A percentile compares a stretch with the other conserved stretches of the same genome.
Evolutionary conservation across 1,139 yeast species (phyloP).

Genomic region (Geotrichum carabidarum): DNA sequence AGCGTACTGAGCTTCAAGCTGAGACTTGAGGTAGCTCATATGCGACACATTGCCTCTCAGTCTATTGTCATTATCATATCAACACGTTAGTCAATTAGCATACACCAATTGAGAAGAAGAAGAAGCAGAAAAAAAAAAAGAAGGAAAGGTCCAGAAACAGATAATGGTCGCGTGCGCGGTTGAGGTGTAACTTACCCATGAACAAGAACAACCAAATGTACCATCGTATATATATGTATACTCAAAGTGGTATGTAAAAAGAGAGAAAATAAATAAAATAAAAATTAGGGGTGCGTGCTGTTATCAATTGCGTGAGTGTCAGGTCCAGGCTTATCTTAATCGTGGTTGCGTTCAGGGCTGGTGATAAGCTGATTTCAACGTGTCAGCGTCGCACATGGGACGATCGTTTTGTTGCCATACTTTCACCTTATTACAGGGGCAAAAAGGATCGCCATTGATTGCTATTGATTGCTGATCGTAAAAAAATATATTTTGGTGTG

Average conservation of each 20-base stretch:
- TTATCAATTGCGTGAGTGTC: too few relatives aligned
- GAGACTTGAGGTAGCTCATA: conserved; percentile 47
- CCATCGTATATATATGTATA: background rate
- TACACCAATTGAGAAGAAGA: too few relatives aligned
- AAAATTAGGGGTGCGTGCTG: too few relatives aligned
- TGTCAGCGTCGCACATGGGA: too few relatives aligned
- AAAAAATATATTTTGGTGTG: background rate
- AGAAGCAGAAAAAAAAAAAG: background rate
- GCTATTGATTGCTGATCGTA: background rate
- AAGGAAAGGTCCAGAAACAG: background rate
- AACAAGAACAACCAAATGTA: conserved; percentile 63
- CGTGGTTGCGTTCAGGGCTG: too few relatives aligned
- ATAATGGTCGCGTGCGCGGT: background rate
- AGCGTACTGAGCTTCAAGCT: conserved; percentile 20
- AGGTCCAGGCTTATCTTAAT: too few relatives aligned
- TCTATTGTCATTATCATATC: conserved; percentile 28
- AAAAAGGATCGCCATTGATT: too few relatives aligned
- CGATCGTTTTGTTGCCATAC: too few relatives aligned
- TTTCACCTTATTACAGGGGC: too few relatives aligned
- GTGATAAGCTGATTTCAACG: too few relatives aligned
- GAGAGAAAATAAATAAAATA: background rate
- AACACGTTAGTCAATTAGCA: background rate
- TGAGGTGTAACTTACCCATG: conserved; percentile 64
- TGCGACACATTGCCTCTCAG: conserved; percentile 76
- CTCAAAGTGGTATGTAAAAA: background rate